Percentiles rank a stretch among this genome's conserved stretches.
phyloP scores from a whole-genome alignment of 352 stramenopile species.

The Globisporangium uncinulatum region DNA sequence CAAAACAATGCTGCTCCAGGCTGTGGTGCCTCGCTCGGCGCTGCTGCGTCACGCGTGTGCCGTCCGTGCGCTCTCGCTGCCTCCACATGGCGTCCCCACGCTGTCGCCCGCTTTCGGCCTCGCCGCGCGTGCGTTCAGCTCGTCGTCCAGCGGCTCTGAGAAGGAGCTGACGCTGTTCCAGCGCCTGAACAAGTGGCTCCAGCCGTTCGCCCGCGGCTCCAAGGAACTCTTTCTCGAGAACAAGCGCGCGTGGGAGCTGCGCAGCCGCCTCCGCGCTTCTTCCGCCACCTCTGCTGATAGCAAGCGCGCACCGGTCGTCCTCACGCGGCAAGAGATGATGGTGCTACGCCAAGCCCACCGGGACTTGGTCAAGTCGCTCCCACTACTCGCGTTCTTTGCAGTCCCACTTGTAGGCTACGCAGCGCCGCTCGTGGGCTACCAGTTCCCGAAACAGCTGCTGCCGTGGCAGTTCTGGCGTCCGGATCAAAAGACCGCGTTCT shows the following conservation, averaged over 20 bases:
- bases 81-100: background rate
- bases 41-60: too few species aligned
- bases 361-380: conserved; percentile 82
- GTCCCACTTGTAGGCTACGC: conserved; percentile 68
- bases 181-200: conserved; percentile 78
- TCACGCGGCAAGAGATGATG: conserved; percentile 75
- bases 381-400: conserved; percentile 66
- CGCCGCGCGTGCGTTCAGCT: too few species aligned
- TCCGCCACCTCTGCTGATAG: too few species aligned
- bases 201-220: conserved; percentile 67
- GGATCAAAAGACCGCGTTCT: conserved; percentile 81
- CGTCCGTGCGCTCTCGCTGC: too few species aligned
- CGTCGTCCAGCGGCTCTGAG: conserved; percentile 5
- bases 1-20: too few species aligned
- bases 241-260: conserved; percentile 68
- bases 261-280: conserved; percentile 50
- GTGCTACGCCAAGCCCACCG: conserved; percentile 73
- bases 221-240: conserved; percentile 75
- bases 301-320: conserved; percentile 13
- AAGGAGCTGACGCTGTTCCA: conserved; percentile 63
- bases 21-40: too few species aligned
- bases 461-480: conserved; percentile 85
- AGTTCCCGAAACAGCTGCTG: conserved; percentile 81
- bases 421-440: conserved; percentile 71
- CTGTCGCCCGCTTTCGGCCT: too few species aligned